Evolutionary conservation across 2,329 filamentous ascomycete species (phyloP).

Genomic region (Xylaria sp.): DNA sequence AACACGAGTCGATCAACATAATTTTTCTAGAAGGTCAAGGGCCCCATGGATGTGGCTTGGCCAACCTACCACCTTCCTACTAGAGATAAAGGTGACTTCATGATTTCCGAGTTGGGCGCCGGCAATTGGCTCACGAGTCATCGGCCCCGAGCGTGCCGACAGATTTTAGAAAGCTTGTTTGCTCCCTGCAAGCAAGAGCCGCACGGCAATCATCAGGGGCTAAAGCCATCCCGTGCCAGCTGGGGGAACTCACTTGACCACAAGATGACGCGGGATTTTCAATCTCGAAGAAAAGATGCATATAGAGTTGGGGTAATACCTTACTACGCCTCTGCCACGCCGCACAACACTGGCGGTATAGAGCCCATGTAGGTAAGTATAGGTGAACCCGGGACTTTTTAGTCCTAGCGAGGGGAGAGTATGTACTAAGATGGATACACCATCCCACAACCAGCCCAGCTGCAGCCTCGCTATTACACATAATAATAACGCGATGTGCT

Average conservation of each 20-base stretch:
- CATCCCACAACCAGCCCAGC: constrained; percentile 6
- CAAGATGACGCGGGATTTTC: constrained; percentile 6
- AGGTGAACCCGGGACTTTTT: constrained; percentile 10
- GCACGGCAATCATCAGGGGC: constrained; percentile 24
- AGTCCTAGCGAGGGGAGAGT: not conserved
- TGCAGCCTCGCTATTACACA: constrained; percentile 28
- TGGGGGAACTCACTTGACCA: not conserved
- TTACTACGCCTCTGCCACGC: not conserved
- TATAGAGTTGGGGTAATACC: constrained; percentile 6
- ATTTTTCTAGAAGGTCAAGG: constrained; percentile 24
- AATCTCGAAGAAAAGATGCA: not conserved
- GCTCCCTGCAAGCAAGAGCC: constrained; percentile 31
- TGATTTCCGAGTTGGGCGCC: constrained; percentile 22
- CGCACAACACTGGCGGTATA: constrained; percentile 7
- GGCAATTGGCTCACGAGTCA: constrained; percentile 29
- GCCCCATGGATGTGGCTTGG: constrained; percentile 18
- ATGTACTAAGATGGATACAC: constrained; percentile 8
- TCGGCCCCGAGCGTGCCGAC: constrained; percentile 19
- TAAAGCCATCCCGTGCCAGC: not conserved
- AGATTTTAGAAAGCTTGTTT: constrained; percentile 32
- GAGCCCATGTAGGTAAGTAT: constrained; percentile 17
- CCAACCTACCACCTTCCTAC: constrained; percentile 16
- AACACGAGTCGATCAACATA: constrained; percentile 20
- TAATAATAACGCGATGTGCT: constrained; percentile 23
- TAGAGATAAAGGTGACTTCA: constrained; percentile 25